Evolutionary conservation across 352 stramenopile species (phyloP).

Genomic region (Globisporangium nunn): DNA sequence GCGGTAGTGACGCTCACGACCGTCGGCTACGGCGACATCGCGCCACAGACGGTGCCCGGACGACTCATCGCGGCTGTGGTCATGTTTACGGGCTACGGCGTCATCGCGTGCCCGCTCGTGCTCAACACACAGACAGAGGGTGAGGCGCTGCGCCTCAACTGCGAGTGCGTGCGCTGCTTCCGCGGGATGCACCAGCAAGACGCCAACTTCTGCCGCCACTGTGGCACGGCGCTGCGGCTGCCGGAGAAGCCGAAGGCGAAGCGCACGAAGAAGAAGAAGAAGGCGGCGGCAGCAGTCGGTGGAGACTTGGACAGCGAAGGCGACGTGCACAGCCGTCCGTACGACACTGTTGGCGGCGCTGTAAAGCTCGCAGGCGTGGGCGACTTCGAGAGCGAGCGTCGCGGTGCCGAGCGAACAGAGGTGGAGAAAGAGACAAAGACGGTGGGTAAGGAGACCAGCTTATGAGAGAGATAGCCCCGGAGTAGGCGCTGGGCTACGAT

Average conservation of each 20-base stretch:
- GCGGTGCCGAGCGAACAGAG: not conserved
- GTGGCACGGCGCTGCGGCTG: slow-evolving; percentile 29
- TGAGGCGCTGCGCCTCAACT: slow-evolving; percentile 29
- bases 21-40: slow-evolving; percentile 49
- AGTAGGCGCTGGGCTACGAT: too few species aligned
- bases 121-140: slow-evolving; percentile 29
- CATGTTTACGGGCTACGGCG: slow-evolving; percentile 45
- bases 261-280: slow-evolving; percentile 19
- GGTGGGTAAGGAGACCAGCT: not conserved
- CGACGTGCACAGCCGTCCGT: slow-evolving; percentile 1
- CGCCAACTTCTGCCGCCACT: slow-evolving; percentile 41
- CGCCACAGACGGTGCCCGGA: slow-evolving; percentile 33
- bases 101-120: slow-evolving; percentile 44
- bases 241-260: slow-evolving; percentile 18
- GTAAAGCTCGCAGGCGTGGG: not conserved
- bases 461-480: too few species aligned
- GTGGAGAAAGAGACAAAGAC: not conserved
- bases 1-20: slow-evolving; percentile 49
- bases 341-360: not conserved
- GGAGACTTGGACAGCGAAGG: not conserved
- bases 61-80: slow-evolving; percentile 42
- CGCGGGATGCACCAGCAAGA: slow-evolving; percentile 41
- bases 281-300: not conserved
- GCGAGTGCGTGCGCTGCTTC: slow-evolving; percentile 32
- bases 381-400: not conserved